Evolutionary conservation across 495 filamentous ascomycete genomes (phyloP).

Genomic region (Penicillium flavigenum): DNA sequence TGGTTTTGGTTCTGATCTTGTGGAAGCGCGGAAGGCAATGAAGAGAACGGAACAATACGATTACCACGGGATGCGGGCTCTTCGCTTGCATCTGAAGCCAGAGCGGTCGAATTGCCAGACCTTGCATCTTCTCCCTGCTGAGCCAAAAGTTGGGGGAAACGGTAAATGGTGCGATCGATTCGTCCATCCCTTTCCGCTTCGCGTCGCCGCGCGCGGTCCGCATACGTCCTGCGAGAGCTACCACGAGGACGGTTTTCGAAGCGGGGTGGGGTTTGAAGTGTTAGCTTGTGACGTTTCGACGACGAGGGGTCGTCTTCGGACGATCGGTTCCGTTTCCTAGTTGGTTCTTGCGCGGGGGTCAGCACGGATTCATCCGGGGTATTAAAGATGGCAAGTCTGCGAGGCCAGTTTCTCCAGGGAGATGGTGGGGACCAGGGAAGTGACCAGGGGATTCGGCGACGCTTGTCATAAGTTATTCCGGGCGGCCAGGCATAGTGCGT

Average conservation of each 20-base stretch:
- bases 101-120: background rate
- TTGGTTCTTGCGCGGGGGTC: constrained; percentile 2
- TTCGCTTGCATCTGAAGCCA: background rate
- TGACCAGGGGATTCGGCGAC: background rate
- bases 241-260: background rate
- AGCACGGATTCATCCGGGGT: constrained; percentile 1
- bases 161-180: constrained; percentile 36
- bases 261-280: background rate
- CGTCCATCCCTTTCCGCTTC: constrained; percentile 30
- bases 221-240: constrained; percentile 22
- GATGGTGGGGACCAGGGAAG: constrained; percentile 1
- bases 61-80: background rate
- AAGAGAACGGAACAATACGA: constrained; percentile 8
- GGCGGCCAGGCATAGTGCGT: constrained; percentile 1
- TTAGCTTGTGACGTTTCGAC: background rate
- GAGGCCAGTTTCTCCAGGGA: background rate
- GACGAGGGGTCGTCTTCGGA: background rate
- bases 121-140: constrained; percentile 28
- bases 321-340: constrained; percentile 7
- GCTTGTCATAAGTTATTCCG: background rate
- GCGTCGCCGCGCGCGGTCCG: constrained; percentile 33
- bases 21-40: background rate
- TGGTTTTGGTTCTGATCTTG: background rate
- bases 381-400: background rate
- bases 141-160: constrained; percentile 35